Evolutionary conservation across 116 monocot species (phyloP).

Genomic region (Phalaenopsis hybrid): DNA sequence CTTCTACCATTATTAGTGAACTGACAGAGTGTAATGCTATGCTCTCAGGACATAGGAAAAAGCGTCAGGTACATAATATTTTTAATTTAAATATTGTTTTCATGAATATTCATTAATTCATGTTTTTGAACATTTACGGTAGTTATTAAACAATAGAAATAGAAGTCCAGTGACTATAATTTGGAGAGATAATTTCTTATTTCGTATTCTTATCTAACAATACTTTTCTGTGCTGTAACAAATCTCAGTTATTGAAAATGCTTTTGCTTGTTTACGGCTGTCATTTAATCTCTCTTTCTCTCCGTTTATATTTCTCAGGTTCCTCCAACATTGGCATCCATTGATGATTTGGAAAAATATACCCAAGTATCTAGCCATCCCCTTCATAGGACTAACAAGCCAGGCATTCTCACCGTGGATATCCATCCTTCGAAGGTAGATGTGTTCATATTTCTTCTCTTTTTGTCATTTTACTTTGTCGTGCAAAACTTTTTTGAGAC

Average conservation of each 20-base stretch:
- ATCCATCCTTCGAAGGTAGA: slow-evolving; percentile 92
- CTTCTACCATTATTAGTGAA: slow-evolving; percentile 60
- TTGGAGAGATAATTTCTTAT: neutral
- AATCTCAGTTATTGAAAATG: neutral
- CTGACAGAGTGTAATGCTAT: slow-evolving; percentile 78
- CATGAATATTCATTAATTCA: neutral
- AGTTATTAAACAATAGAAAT: neutral
- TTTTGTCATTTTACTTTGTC: neutral
- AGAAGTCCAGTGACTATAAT: neutral
- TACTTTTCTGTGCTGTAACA: neutral
- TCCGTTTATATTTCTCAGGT: slow-evolving; percentile 30
- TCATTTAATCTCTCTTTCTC: neutral
- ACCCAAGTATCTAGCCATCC: slow-evolving; percentile 98
- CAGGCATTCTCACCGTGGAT: slow-evolving; percentile 81
- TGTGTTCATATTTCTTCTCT: neutral
- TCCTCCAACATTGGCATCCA: slow-evolving; percentile 55
- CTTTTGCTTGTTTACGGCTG: neutral
- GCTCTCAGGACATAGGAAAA: slow-evolving; percentile 85
- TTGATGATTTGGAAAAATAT: slow-evolving; percentile 72
- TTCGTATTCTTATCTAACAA: neutral
- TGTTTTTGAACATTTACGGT: neutral
- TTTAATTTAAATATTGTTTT: neutral
- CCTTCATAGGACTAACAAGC: slow-evolving; percentile 94
- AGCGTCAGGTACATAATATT: slow-evolving; percentile 59
- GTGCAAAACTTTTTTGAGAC: neutral